Conservation (phyloP, 78 protist species). For the Mastigamoeba balamuthi region DNA sequence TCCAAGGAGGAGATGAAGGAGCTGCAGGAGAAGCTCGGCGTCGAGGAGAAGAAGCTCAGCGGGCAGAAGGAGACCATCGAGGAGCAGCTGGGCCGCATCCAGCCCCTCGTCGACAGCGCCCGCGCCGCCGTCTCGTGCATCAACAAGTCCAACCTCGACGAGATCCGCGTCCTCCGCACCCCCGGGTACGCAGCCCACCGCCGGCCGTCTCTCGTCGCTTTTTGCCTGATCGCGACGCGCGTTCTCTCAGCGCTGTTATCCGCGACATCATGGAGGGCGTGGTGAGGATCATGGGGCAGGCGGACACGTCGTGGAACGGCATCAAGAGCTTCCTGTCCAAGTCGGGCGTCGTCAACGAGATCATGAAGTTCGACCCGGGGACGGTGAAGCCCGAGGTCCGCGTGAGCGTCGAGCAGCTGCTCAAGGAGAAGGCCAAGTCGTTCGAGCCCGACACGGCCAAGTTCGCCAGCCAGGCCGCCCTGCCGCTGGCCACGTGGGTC, state of each 20-base stretch:
- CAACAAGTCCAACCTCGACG: conserved; percentile 24
- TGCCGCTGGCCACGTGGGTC: conserved; percentile 82
- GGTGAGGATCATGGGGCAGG: conserved; percentile 46
- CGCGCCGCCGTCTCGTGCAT: conserved; percentile 49
- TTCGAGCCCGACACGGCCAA: conserved; percentile 38
- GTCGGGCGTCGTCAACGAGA: conserved; percentile 30
- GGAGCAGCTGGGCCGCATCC: conserved; percentile 14
- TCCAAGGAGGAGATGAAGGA: conserved; percentile 19
- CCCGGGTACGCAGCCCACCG: conserved; percentile 40
- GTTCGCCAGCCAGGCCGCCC: conserved; percentile 58
- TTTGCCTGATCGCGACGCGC: no score
- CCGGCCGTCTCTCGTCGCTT: conserved; percentile 5
- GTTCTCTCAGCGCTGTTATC: conserved; percentile 1
- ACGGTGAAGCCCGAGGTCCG: background rate
- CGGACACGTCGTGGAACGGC: conserved; percentile 66
- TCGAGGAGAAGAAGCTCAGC: conserved; percentile 20
- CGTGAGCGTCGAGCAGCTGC: conserved; percentile 11
- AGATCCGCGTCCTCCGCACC: conserved; percentile 40
- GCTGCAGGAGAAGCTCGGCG: conserved; percentile 6
- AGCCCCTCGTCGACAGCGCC: conserved; percentile 73
- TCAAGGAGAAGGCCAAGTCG: conserved; percentile 9
- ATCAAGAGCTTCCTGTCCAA: conserved; percentile 53
- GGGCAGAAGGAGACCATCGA: conserved; percentile 28
- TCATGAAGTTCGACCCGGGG: conserved; percentile 58
- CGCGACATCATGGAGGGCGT: conserved; percentile 71